Conservation (phyloP, 352 stramenopile species). For the Phytophthora nicotianae region DNA sequence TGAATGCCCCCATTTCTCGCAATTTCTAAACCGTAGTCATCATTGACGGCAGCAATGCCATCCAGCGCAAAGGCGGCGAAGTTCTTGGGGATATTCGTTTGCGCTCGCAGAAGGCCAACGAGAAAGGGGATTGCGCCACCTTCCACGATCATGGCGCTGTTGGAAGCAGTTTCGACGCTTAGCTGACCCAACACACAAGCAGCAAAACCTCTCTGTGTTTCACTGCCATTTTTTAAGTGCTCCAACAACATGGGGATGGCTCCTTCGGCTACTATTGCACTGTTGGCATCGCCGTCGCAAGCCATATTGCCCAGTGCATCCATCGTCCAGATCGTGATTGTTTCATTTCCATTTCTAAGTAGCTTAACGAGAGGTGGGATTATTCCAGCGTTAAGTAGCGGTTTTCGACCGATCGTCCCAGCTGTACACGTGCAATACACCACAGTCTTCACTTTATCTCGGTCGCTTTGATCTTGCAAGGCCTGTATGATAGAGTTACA, state of each 20-base stretch:
- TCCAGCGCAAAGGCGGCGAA: constrained; percentile 4
- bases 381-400: constrained; percentile 2
- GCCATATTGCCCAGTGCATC: constrained; percentile 14
- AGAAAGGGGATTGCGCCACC: constrained; percentile 1
- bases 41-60: constrained; percentile 1
- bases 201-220: constrained; percentile 9
- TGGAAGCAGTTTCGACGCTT: not conserved
- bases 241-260: constrained; percentile 5
- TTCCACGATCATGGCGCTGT: not conserved
- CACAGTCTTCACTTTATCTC: constrained; percentile 3
- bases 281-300: not conserved
- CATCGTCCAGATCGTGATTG: constrained; percentile 10
- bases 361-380: not conserved
- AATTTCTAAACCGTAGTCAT: not conserved
- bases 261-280: constrained; percentile 2
- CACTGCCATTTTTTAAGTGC: not conserved
- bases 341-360: not conserved
- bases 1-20: not conserved
- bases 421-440: constrained; percentile 7
- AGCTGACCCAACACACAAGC: constrained; percentile 3
- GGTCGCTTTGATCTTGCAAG: not conserved
- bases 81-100: not conserved
- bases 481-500: not conserved
- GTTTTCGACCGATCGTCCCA: not conserved
- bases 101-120: not conserved